Evolutionary conservation across 352 stramenopile genomes (phyloP), one percentile per base, ranked within the genome.

Genomic region (Phytopythium chamaehyphon): DNA sequence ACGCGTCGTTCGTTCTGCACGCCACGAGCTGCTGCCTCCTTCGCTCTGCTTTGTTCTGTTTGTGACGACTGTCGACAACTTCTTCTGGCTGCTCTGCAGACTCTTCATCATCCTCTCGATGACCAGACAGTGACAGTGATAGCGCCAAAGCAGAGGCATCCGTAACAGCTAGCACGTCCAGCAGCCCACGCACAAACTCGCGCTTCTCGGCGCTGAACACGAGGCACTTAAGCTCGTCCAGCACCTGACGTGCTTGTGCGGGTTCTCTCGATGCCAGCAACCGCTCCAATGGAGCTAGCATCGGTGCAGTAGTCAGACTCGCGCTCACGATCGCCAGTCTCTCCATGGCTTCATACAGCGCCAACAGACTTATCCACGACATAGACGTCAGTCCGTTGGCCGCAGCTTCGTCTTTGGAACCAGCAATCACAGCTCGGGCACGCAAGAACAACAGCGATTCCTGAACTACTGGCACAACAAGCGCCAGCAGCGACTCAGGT

Each of bases 391-490:
- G 43, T 19, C 39, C 62, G 39, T 53, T 68, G 28, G 31, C 55
- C 15, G 0, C 18, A 6, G 50, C 40, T 8, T 24, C 19, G 6
- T 28, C 10, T 15, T 8, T 36, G 22, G 16, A 19, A 7, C 33
- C 7, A 3, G 61, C 76, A 9, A 86, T 33, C 16, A 73, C 71
- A 0, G 75, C 60, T 14, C 78, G 78, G 19, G 78, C 66, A 39
- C 85, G 69, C 1, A 87, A 49, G 23, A 89, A 83, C 3, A 89
- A 44, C 43, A 69, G 86, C 5, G 78, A 74, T 55, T 89, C 78
- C 53, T 83, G 71, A 1, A 87, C 73, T 0, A 89, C 59, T 6
- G 78, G 75, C 62, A 80, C 72, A 36, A 79, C 67, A 1, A 89
- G 60, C 12, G 73, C 61, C n/a, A 89, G 54, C 39, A 87, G 54